Evolutionary conservation across 2,329 filamentous ascomycete genomes (phyloP).

Genomic region (Neofusicoccum laricinum): DNA sequence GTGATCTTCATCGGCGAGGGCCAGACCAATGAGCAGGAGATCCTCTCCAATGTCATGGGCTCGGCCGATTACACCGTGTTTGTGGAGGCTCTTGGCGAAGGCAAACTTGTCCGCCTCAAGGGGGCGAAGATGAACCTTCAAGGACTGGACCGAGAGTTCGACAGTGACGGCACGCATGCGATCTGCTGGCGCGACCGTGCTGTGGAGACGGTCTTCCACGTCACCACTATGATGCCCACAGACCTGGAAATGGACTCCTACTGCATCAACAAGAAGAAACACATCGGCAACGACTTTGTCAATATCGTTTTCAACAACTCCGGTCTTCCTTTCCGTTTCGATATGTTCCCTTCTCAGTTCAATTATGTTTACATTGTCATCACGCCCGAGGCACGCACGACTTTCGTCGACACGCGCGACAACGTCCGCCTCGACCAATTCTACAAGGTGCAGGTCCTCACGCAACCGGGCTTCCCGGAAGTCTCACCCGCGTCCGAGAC

Average conservation of each 20-base stretch:
- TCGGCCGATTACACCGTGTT: constrained; percentile 87
- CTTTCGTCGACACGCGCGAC: constrained; percentile 55
- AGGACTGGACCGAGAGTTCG: constrained; percentile 74
- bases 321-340: constrained; percentile 80
- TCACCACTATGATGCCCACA: constrained; percentile 97
- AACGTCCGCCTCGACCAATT: constrained; percentile 54
- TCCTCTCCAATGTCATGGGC: constrained; percentile 81
- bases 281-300: constrained; percentile 96
- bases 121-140: constrained; percentile 89
- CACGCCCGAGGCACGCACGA: constrained; percentile 76
- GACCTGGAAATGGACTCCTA: constrained; percentile 74
- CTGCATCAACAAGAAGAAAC: constrained; percentile 77
- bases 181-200: constrained; percentile 95
- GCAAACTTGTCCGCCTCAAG: constrained; percentile 67
- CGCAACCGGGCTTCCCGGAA: constrained; percentile 83
- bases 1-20: constrained; percentile 89
- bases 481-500: constrained; percentile 86
- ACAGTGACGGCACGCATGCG: constrained; percentile 80
- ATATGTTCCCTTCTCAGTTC: constrained; percentile 92
- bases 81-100: constrained; percentile 74
- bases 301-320: constrained; percentile 99
- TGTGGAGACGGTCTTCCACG: constrained; percentile 92
- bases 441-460: constrained; percentile 87
- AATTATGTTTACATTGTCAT: constrained; percentile 98
- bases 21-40: constrained; percentile 78